Percentiles rank a stretch among this genome's conserved stretches.
phyloP scores from a whole-genome alignment of 176 grass and related monocot genomes.

The Triticum dicoccoides region DNA sequence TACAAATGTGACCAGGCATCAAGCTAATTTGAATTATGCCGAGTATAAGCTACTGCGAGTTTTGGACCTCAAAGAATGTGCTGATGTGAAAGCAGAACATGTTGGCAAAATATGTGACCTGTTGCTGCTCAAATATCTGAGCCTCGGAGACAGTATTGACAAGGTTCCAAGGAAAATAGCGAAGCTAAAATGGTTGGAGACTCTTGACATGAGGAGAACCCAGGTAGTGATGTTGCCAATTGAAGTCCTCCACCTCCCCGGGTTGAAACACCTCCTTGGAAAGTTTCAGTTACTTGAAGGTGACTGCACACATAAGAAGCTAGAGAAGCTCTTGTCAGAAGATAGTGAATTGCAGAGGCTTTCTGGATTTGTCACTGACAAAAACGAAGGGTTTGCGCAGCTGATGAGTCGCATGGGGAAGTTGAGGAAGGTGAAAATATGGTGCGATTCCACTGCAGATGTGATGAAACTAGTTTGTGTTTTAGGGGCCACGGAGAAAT shows the following conservation, averaged over 20 bases:
- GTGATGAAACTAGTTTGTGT: not conserved
- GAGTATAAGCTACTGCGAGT: not conserved
- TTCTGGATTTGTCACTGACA: not conserved
- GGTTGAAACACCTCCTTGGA: slow-evolving; percentile 7
- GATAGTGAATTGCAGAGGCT: not conserved
- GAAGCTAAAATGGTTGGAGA: not conserved
- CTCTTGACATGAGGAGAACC: slow-evolving; percentile 1
- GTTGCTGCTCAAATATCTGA: slow-evolving; percentile 7
- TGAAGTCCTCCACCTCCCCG: not conserved
- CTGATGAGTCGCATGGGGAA: not conserved
- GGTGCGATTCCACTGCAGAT: not conserved
- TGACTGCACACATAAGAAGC: too few species aligned
- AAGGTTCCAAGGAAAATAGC: slow-evolving; percentile 1
- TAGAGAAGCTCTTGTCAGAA: not conserved
- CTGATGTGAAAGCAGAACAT: not conserved
- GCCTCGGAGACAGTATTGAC: not conserved
- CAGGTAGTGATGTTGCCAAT: not conserved
- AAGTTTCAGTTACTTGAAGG: not conserved
- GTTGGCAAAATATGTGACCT: not conserved
- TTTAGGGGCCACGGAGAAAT: not conserved
- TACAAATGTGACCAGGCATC: not conserved
- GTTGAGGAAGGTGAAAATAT: slow-evolving; percentile 20
- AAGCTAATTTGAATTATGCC: not conserved
- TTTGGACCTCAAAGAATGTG: not conserved
- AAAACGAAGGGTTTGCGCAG: not conserved